Evolutionary conservation across 148 eudicot species (phyloP).

Genomic region (Polygonum aviculare): DNA sequence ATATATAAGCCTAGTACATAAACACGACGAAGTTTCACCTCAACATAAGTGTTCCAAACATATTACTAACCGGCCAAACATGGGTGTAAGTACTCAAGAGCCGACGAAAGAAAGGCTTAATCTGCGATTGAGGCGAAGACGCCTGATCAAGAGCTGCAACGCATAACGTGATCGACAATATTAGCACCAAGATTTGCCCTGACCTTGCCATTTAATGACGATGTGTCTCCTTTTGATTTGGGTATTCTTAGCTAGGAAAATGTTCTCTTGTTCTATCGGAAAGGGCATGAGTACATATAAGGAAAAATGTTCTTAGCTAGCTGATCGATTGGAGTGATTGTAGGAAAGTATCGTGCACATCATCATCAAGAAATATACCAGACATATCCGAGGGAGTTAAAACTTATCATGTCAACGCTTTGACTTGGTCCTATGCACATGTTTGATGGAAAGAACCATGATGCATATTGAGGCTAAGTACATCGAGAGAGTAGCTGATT

Average conservation of each 20-base stretch:
- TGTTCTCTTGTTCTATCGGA: neutral
- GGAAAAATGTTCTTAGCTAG: neutral
- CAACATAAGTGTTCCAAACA: no score
- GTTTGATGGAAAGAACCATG: no score
- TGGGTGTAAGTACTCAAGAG: neutral
- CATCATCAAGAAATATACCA: neutral
- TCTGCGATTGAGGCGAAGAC: neutral
- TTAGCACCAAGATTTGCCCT: neutral
- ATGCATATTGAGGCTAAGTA: no score
- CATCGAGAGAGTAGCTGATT: no score
- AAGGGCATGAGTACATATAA: neutral
- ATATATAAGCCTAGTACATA: no score
- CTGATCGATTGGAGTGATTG: neutral
- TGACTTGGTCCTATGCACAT: neutral
- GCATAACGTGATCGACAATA: neutral
- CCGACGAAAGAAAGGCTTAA: neutral
- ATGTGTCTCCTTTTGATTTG: neutral
- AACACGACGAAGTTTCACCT: no score
- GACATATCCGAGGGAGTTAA: no score
- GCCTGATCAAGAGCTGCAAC: neutral
- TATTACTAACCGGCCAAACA: slow-evolving; percentile 2
- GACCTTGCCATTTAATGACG: neutral
- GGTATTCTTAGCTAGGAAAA: neutral
- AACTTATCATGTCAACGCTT: slow-evolving; percentile 1
- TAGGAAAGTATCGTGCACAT: neutral